A percentile compares a stretch with the other conserved stretches of the same genome.
These are phyloP conservation scores for Arabidopsis arenosa DNA, from an alignment of 345 rosid species.

Conservation along the genomic window DNA sequence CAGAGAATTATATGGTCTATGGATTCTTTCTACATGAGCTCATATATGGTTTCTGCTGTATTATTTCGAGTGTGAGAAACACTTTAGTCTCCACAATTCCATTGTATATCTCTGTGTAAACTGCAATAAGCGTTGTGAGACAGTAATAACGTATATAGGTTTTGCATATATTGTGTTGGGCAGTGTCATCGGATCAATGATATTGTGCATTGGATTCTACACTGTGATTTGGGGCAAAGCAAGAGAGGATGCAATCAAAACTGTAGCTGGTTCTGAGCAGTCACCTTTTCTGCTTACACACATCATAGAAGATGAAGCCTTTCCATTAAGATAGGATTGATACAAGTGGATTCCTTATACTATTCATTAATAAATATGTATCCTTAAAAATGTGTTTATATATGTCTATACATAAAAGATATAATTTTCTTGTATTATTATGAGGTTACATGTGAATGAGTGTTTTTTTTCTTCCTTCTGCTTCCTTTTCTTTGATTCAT, in stretches of 20 bases:
- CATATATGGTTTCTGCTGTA: background rate
- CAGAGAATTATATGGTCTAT: background rate
- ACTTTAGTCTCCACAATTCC: background rate
- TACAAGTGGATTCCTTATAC: background rate
- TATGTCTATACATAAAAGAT: background rate
- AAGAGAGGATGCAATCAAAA: conserved; percentile 37
- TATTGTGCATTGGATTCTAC: conserved; percentile 39
- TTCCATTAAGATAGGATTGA: background rate
- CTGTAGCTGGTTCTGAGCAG: conserved; percentile 17
- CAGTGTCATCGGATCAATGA: conserved; percentile 41
- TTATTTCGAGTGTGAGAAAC: background rate
- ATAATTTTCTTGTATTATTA: no score
- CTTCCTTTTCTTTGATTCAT: background rate
- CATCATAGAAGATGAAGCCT: conserved; percentile 28
- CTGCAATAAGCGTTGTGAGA: background rate
- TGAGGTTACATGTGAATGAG: no score
- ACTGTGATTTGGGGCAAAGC: conserved; percentile 50
- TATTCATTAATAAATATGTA: background rate
- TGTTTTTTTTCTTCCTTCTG: background rate
- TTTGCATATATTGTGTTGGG: conserved; percentile 25
- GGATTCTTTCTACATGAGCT: background rate
- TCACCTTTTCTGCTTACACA: conserved; percentile 17
- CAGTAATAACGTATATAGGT: background rate
- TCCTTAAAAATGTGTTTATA: background rate
- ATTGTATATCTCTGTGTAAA: background rate